Conservation (phyloP, 2,329 filamentous ascomycete species). For the Aureobasidium sp. region DNA sequence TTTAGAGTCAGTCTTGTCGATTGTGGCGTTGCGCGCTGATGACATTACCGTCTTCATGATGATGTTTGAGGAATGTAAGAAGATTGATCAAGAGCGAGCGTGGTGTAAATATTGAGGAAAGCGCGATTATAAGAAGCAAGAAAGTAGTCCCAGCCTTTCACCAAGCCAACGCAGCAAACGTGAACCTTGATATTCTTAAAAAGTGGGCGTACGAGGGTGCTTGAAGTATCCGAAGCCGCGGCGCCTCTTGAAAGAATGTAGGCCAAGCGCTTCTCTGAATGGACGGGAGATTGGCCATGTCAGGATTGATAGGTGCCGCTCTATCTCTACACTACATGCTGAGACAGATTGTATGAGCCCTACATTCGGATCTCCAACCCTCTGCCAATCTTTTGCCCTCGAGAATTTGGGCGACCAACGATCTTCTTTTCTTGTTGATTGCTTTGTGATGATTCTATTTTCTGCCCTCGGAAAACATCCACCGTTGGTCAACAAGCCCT, state of each 20-base stretch:
- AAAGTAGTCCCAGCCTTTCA: neutral
- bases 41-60: slow-evolving; percentile 8
- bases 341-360: slow-evolving; percentile 5
- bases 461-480: neutral
- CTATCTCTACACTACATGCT: neutral
- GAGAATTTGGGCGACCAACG: neutral
- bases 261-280: neutral
- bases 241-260: neutral
- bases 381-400: neutral
- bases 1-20: neutral
- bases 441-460: neutral
- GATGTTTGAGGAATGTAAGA: neutral
- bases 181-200: slow-evolving; percentile 9
- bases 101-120: neutral
- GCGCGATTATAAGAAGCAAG: slow-evolving; percentile 1
- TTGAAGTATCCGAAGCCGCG: slow-evolving; percentile 11
- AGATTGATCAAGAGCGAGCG: neutral
- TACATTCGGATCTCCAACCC: neutral
- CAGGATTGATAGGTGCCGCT: neutral
- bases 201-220: slow-evolving; percentile 4
- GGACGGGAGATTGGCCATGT: slow-evolving; percentile 5
- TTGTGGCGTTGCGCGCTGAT: neutral
- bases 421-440: neutral
- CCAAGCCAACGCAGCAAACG: slow-evolving; percentile 2
- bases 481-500: neutral